A percentile compares a stretch with the other conserved stretches of the same genome.
phyloP scores from a whole-genome alignment of 2,329 filamentous ascomycete genomes.

The Aspergillus sp. region DNA sequence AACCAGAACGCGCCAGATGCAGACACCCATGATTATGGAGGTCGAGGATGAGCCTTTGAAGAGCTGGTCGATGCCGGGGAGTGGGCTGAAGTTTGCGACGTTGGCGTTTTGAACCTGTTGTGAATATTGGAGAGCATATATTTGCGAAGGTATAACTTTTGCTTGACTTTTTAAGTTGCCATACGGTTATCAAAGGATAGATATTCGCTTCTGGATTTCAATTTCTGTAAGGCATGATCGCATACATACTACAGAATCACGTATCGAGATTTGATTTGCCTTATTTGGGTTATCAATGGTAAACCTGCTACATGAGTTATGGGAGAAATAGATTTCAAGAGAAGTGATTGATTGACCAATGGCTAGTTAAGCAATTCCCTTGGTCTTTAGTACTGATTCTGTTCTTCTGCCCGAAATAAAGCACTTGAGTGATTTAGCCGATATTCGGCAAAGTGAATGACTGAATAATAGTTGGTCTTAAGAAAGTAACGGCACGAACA shows the following conservation, averaged over 20 bases:
- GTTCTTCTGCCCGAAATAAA: constrained; percentile 2
- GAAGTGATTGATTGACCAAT: constrained; percentile 8
- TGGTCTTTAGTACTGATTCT: background rate
- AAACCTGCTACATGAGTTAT: background rate
- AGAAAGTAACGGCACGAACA: constrained; percentile 5
- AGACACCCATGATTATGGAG: constrained; percentile 6
- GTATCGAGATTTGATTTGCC: no score
- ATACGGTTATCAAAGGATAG: no score
- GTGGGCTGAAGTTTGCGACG: constrained; percentile 36
- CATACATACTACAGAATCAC: no score
- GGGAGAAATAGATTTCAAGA: background rate
- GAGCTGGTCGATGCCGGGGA: constrained; percentile 22
- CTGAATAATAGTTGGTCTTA: constrained; percentile 9
- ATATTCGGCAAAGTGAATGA: constrained; percentile 5
- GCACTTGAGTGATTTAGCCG: background rate
- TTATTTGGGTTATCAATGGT: background rate
- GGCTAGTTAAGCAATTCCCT: constrained; percentile 3
- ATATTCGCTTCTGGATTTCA: no score
- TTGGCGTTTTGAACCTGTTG: constrained; percentile 19
- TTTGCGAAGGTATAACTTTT: no score
- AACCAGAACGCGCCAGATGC: constrained; percentile 29
- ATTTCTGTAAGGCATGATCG: no score
- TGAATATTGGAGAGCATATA: background rate
- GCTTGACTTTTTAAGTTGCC: no score
- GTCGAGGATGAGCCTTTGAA: constrained; percentile 9